Conservation (phyloP, 2,329 filamentous ascomycete species). For the Ascochyta fabae region DNA sequence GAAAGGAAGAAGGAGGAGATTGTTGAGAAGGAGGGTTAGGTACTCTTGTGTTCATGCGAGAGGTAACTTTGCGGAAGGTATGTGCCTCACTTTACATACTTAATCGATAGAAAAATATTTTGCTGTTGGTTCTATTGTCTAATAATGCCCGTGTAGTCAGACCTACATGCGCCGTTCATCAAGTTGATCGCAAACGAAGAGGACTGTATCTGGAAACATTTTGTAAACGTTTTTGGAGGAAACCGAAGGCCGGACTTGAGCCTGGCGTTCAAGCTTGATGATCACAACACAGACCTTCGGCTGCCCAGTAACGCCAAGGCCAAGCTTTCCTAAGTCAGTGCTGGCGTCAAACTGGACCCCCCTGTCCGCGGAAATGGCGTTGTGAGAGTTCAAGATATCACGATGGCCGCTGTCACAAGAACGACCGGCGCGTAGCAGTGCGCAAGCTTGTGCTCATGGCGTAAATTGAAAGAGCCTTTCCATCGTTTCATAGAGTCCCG, state of each 20-base stretch:
- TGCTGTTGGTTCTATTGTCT: too few relatives aligned
- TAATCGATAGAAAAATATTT: background rate
- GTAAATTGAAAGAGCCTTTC: background rate
- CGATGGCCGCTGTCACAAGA: conserved; percentile 11
- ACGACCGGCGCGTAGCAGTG: conserved; percentile 11
- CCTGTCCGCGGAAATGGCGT: conserved; percentile 14
- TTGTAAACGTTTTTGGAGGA: too few relatives aligned
- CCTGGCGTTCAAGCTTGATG: too few relatives aligned
- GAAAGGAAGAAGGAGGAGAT: conserved; percentile 6
- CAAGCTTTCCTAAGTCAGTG: background rate
- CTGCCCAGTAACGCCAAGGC: conserved; percentile 3
- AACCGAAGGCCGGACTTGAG: too few relatives aligned
- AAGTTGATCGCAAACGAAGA: too few relatives aligned
- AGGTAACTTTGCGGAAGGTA: background rate
- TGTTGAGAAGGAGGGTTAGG: conserved; percentile 20
- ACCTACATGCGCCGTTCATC: too few relatives aligned
- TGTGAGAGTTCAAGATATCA: conserved; percentile 6
- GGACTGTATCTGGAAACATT: too few relatives aligned
- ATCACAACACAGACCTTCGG: background rate
- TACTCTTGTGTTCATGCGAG: conserved; percentile 1
- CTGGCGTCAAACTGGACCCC: conserved; percentile 11
- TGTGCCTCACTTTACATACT: background rate
- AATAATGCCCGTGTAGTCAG: too few relatives aligned
- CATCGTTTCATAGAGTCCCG: background rate
- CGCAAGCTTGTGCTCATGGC: conserved; percentile 3